Percentiles rank a stretch among this genome's conserved stretches.
Evolutionary conservation across 2,329 filamentous ascomycete genomes (phyloP).

Genomic region (Curvularia eragrostidis): DNA sequence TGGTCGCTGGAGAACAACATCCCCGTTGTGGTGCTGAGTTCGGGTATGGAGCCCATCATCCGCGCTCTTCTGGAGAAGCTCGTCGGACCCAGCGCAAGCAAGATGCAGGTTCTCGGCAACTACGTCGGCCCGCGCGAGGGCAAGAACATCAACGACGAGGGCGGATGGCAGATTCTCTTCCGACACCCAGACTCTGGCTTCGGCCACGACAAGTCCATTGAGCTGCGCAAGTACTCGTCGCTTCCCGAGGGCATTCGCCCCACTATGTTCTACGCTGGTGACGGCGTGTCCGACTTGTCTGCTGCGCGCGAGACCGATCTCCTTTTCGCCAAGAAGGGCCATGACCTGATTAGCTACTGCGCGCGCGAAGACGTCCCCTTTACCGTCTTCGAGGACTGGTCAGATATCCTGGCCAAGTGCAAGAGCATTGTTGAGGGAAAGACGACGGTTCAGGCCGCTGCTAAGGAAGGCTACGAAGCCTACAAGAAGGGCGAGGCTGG

Average conservation of each 20-base stretch:
- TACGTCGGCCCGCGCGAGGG: conserved; percentile 71
- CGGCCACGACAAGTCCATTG: conserved; percentile 95
- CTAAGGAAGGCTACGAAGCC: conserved; percentile 58
- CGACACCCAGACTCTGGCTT: conserved; percentile 83
- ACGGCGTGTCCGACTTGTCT: conserved; percentile 47
- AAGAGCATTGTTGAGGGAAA: conserved; percentile 77
- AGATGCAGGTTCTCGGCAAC: conserved; percentile 92
- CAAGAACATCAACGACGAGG: conserved; percentile 80
- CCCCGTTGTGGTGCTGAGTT: conserved; percentile 88
- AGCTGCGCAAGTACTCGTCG: conserved; percentile 84
- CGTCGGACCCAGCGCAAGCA: conserved; percentile 76
- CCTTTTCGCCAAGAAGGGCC: conserved; percentile 89
- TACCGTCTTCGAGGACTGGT: conserved; percentile 85
- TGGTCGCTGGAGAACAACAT: conserved; percentile 84
- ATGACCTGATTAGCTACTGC: conserved; percentile 88
- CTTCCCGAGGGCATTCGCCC: conserved; percentile 74
- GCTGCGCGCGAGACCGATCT: conserved; percentile 92
- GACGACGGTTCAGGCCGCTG: conserved; percentile 72
- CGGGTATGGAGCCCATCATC: conserved; percentile 93
- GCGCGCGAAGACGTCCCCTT: conserved; percentile 84
- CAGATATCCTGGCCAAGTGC: conserved; percentile 75
- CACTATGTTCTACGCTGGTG: conserved; percentile 87
- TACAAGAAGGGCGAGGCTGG: conserved; percentile 57
- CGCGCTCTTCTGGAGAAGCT: conserved; percentile 79
- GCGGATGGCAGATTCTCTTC: conserved; percentile 87